Conservation (phyloP, 2,329 filamentous ascomycete genomes). For the Tolypocladium ophioglossoides region DNA sequence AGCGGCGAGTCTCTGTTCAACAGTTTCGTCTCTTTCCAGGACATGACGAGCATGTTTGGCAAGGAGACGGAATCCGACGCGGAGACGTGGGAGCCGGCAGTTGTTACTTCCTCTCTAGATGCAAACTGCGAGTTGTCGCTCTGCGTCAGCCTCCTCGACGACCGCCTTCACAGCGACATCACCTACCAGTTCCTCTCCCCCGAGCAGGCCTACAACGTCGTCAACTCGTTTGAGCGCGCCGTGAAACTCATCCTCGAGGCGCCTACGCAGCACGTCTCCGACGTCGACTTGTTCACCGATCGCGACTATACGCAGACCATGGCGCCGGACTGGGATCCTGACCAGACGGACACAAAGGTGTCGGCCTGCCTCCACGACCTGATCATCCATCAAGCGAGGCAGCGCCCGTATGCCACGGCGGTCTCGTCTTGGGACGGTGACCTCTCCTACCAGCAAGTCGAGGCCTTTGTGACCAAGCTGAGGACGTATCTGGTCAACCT, state of each 20-base stretch:
- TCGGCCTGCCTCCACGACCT: slow-evolving; percentile 34
- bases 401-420: slow-evolving; percentile 27
- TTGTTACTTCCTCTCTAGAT: slow-evolving; percentile 5
- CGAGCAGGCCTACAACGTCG: slow-evolving; percentile 35
- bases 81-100: slow-evolving; percentile 4
- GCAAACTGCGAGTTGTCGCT: slow-evolving; percentile 36
- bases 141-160: slow-evolving; percentile 30
- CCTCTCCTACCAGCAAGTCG: slow-evolving; percentile 29
- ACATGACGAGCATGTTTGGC: slow-evolving; percentile 15
- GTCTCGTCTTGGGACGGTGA: slow-evolving; percentile 34
- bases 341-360: slow-evolving; percentile 25
- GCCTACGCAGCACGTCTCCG: slow-evolving; percentile 29
- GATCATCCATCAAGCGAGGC: slow-evolving; percentile 27
- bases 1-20: slow-evolving; percentile 36
- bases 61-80: not conserved
- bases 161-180: slow-evolving; percentile 31
- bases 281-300: slow-evolving; percentile 43
- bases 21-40: slow-evolving; percentile 37
- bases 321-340: slow-evolving; percentile 37
- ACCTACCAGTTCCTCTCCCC: slow-evolving; percentile 31
- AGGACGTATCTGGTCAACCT: slow-evolving; percentile 36
- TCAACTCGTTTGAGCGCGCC: slow-evolving; percentile 41
- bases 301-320: slow-evolving; percentile 43
- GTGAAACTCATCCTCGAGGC: slow-evolving; percentile 33
- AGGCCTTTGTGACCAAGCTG: slow-evolving; percentile 25